Evolutionary conservation across 345 rosid species (phyloP), one percentile per base, ranked within the genome.

Genomic region (Euclidium syriacum): DNA sequence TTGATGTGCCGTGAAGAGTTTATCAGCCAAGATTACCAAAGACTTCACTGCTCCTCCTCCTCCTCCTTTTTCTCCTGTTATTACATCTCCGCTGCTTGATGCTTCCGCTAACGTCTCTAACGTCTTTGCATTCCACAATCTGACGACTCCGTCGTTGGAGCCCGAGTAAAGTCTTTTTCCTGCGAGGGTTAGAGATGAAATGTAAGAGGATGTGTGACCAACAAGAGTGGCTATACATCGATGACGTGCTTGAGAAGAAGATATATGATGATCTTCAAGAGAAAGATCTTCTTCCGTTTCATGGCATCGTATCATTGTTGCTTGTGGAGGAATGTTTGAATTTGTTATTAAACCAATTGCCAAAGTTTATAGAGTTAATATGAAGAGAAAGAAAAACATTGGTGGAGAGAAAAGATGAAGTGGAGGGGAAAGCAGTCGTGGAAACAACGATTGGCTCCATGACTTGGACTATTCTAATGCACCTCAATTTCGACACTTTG

Each of bases 1-100:
- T 74, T 89, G 98, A 49, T 92, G 96, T 41, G 96, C 96, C 57
- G 87, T 92, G 60, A 92, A 85, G 41, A 92, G 91, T 40, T 81
- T 89, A 48, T 89, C 90, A 0, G 73, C 77, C 55, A 75, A 68
- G 18, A 89, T 81, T 16, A 85, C 78, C 51, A 92, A 65, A 16
- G 90, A 87, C 68, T 89, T 92, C 62, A 89, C 96, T 3, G 95
- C 83, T 17, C 96, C 95, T 3, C 90, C 87, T 3, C 47, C 77
- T 2, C 80, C 78, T 47, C 80, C 78, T 47, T 80, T 65, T 27
- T 67, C 71, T 38, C 34, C 75, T 5, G 73, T 58, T 40, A 71
- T 63, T 23, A 62, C 46, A 56, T 71, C 57, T 1, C 36, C 46
- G 25, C 8, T 26, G 23, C 69, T 52, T 7, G 76, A 35, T 16